These are phyloP conservation scores for Didymella glomerata DNA, from an alignment of 2,329 filamentous ascomycete genomes.

Conservation along the genomic window DNA sequence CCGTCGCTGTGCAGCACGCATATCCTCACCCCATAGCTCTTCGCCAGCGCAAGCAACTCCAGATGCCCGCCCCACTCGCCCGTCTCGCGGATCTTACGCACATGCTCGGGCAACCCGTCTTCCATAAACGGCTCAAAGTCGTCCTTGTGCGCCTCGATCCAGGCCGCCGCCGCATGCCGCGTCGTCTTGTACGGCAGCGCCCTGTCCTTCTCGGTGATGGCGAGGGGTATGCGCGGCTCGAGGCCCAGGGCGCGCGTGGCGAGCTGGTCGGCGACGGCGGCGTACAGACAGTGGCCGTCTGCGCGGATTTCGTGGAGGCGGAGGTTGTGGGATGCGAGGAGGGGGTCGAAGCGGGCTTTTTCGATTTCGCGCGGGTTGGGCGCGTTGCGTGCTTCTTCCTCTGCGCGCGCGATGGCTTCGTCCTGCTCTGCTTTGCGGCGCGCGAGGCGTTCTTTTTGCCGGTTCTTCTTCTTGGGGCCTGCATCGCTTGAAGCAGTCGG, in stretches of 20 bases:
- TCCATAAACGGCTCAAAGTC: slow-evolving; percentile 90
- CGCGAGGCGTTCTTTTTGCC: slow-evolving; percentile 89
- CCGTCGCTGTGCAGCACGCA: slow-evolving; percentile 85
- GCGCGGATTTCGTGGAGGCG: slow-evolving; percentile 81
- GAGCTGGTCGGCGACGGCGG: slow-evolving; percentile 87
- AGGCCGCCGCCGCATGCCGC: slow-evolving; percentile 75
- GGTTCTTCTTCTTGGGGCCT: slow-evolving; percentile 72
- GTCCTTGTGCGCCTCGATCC: slow-evolving; percentile 76
- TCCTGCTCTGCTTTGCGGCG: slow-evolving; percentile 87
- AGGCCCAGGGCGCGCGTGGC: slow-evolving; percentile 52
- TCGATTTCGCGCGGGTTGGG: slow-evolving; percentile 52
- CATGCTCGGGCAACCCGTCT: slow-evolving; percentile 77
- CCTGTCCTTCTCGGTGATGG: slow-evolving; percentile 29
- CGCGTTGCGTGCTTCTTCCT: slow-evolving; percentile 70
- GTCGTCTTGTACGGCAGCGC: slow-evolving; percentile 68
- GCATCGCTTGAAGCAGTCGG: slow-evolving; percentile 8
- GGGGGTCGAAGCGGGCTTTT: slow-evolving; percentile 69
- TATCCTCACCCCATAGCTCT: slow-evolving; percentile 80
- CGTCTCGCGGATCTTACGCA: slow-evolving; percentile 80
- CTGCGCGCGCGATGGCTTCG: slow-evolving; percentile 71
- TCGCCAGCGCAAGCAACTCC: slow-evolving; percentile 85
- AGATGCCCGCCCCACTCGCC: slow-evolving; percentile 97
- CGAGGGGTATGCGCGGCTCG: slow-evolving; percentile 46
- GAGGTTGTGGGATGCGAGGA: slow-evolving; percentile 70
- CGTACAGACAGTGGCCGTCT: slow-evolving; percentile 95